A percentile compares a stretch with the other conserved stretches of the same genome.
These are phyloP conservation scores for Prunus kanzakura DNA, from an alignment of 306 rosid genomes.

Conservation along the genomic window DNA sequence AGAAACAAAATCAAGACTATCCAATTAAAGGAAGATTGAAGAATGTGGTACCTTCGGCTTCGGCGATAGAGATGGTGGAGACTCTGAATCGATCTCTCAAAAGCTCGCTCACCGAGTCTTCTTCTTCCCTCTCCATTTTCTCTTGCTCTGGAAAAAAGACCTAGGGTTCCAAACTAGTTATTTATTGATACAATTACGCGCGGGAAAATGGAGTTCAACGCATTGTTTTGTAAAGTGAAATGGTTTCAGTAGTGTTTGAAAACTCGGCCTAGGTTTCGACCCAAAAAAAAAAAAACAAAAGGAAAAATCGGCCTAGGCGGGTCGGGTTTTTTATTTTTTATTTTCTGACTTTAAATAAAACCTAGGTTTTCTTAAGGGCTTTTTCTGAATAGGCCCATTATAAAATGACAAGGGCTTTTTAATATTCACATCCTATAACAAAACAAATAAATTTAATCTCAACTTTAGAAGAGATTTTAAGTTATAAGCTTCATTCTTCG, in stretches of 20 bases:
- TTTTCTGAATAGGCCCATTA: no score
- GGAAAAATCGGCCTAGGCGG: no score
- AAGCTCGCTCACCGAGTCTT: conserved; percentile 42
- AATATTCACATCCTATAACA: no score
- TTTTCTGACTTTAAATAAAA: no score
- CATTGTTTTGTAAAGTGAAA: neutral
- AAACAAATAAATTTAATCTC: no score
- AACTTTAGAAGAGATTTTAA: no score
- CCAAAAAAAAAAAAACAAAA: no score
- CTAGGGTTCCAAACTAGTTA: conserved; percentile 4
- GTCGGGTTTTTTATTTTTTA: no score
- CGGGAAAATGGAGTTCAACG: conserved; percentile 12
- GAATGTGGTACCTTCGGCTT: conserved; percentile 57
- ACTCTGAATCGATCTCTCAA: conserved; percentile 74
- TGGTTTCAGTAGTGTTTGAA: neutral
- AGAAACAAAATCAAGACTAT: neutral
- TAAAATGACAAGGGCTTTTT: no score
- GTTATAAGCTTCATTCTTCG: no score
- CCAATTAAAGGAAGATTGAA: neutral
- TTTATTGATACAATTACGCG: neutral
- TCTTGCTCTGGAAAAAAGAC: conserved; percentile 14
- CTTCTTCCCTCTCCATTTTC: conserved; percentile 39
- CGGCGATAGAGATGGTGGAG: conserved; percentile 65
- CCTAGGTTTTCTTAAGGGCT: no score
- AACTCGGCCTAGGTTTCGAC: no score